These are phyloP conservation scores for Termitomyces sp. DNA, from an alignment of 768 basidiomycete species.

Conservation along the genomic window DNA sequence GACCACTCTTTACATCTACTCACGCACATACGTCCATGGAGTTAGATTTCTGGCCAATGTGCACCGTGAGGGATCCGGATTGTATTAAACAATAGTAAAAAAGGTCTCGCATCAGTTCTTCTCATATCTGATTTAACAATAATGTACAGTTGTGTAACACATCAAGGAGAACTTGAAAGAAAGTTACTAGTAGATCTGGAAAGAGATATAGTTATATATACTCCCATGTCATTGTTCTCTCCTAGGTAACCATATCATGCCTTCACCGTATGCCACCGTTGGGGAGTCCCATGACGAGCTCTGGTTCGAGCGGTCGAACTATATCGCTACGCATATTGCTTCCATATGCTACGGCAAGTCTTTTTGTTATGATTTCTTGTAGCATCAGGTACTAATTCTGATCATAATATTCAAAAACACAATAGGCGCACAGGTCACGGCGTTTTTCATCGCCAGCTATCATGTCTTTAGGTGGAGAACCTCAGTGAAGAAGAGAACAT, in stretches of 20 bases:
- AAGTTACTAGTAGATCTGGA: background rate
- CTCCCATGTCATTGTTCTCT: background rate
- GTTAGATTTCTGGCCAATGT: no score
- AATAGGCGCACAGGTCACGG: constrained; percentile 9
- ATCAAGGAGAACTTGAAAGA: no score
- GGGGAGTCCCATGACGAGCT: constrained; percentile 15
- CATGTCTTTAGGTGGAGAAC: constrained; percentile 12
- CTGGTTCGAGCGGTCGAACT: constrained; percentile 23
- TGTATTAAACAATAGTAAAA: no score
- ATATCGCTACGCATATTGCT: constrained; percentile 20
- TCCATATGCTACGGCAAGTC: constrained; percentile 23
- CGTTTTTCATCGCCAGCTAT: constrained; percentile 10
- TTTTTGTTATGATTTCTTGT: no score
- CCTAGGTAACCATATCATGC: background rate
- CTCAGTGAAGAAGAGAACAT: constrained; percentile 2
- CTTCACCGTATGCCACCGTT: constrained; percentile 2
- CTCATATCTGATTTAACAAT: no score
- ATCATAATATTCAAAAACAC: background rate
- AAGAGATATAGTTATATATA: background rate
- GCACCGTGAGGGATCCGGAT: no score
- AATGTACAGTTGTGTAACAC: no score
- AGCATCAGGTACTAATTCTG: background rate
- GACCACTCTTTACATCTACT: no score
- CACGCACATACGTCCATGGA: no score
- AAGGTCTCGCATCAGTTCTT: no score